These are phyloP conservation scores for Plectosphaerella plurivora DNA, from an alignment of 2,329 filamentous ascomycete genomes.

Conservation along the genomic window DNA sequence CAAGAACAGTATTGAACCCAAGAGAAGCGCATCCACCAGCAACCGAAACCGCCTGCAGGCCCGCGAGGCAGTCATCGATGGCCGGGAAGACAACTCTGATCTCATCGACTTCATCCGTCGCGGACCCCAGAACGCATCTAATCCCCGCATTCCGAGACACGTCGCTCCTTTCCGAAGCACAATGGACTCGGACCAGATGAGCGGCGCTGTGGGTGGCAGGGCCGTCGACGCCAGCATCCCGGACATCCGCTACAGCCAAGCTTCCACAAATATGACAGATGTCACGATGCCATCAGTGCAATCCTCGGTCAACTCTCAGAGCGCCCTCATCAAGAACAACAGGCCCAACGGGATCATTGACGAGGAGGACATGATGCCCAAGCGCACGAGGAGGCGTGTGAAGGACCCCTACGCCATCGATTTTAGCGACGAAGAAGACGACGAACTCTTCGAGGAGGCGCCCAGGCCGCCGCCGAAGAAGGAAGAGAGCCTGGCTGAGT, in stretches of 20 bases:
- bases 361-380: slow-evolving; percentile 55
- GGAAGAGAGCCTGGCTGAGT: slow-evolving; percentile 70
- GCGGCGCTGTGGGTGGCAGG: slow-evolving; percentile 46
- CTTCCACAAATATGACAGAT: slow-evolving; percentile 54
- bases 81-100: slow-evolving; percentile 69
- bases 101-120: slow-evolving; percentile 93
- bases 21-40: slow-evolving; percentile 29
- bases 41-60: slow-evolving; percentile 59
- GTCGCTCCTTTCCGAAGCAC: slow-evolving; percentile 82
- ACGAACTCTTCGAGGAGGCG: slow-evolving; percentile 39
- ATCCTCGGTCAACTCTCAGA: slow-evolving; percentile 71
- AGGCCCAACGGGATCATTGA: slow-evolving; percentile 35
- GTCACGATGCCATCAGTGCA: slow-evolving; percentile 51
- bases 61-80: slow-evolving; percentile 63
- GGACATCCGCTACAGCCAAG: slow-evolving; percentile 50
- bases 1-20: slow-evolving; percentile 32
- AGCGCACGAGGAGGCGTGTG: slow-evolving; percentile 71
- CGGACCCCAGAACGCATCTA: slow-evolving; percentile 58
- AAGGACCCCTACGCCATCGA: slow-evolving; percentile 95
- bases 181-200: slow-evolving; percentile 79
- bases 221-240: slow-evolving; percentile 55
- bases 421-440: slow-evolving; percentile 64
- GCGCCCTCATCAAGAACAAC: slow-evolving; percentile 53
- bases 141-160: slow-evolving; percentile 73
- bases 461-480: slow-evolving; percentile 34